Evolutionary conservation across 2,329 filamentous ascomycete genomes (phyloP).

Genomic region (Apiospora arundinis): DNA sequence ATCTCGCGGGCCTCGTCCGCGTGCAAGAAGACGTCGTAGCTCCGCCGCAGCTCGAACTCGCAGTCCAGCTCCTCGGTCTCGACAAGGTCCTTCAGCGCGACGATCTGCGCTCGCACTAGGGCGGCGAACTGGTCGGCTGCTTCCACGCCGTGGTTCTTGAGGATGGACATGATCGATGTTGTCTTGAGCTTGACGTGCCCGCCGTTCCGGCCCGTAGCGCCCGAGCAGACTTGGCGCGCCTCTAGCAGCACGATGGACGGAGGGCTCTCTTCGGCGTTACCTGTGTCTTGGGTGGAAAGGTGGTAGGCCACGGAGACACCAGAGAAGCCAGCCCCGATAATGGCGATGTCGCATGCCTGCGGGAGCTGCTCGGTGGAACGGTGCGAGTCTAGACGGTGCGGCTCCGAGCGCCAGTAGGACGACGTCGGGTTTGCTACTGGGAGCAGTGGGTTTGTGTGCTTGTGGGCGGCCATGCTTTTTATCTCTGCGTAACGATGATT

Average conservation of each 20-base stretch:
- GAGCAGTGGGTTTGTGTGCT: constrained; percentile 20
- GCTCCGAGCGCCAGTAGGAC: constrained; percentile 28
- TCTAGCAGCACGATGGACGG: constrained; percentile 28
- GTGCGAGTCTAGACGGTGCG: constrained; percentile 28
- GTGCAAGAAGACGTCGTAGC: constrained; percentile 25
- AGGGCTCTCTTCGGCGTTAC: background rate
- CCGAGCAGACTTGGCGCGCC: constrained; percentile 28
- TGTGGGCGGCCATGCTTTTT: background rate
- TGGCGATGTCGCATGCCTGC: constrained; percentile 25
- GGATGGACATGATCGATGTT: constrained; percentile 13
- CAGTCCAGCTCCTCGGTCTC: constrained; percentile 28
- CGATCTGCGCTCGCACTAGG: constrained; percentile 24
- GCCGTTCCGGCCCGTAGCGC: constrained; percentile 30
- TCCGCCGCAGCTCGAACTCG: constrained; percentile 31
- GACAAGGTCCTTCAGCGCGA: constrained; percentile 26
- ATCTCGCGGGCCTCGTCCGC: constrained; percentile 21
- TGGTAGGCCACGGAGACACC: constrained; percentile 28
- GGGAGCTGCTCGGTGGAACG: constrained; percentile 27
- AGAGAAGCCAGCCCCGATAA: constrained; percentile 28
- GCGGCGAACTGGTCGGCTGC: constrained; percentile 20
- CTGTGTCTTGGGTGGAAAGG: constrained; percentile 1
- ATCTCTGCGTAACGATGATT: background rate
- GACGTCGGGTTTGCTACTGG: constrained; percentile 26
- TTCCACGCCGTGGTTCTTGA: background rate
- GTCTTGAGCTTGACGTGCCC: constrained; percentile 29